Evolutionary conservation across 495 filamentous ascomycete species (phyloP).

Genomic region (Paragyromitra xinjiangensis): DNA sequence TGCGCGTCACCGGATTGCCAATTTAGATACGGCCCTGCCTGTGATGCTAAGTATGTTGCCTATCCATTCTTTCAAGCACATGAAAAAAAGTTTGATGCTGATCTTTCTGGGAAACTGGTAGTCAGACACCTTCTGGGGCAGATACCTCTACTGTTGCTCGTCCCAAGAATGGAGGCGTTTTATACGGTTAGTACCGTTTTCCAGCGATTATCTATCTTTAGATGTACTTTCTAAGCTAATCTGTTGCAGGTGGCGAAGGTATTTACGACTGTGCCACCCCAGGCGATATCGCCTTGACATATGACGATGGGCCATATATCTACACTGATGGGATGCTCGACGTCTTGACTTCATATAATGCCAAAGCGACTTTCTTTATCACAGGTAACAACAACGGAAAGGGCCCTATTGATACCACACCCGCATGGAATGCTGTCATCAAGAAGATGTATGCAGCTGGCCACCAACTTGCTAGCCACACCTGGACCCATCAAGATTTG

Average conservation of each 20-base stretch:
- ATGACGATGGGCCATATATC: constrained; percentile 77
- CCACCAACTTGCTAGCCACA: constrained; percentile 85
- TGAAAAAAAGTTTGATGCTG: constrained; percentile 6
- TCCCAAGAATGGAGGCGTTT: constrained; percentile 68
- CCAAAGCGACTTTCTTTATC: constrained; percentile 82
- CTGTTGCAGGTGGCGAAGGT: constrained; percentile 49
- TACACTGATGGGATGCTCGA: constrained; percentile 76
- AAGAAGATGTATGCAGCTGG: constrained; percentile 73
- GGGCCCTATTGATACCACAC: constrained; percentile 72
- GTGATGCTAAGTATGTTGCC: constrained; percentile 69
- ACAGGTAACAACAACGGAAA: constrained; percentile 79
- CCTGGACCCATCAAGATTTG: constrained; percentile 82
- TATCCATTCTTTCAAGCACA: background rate
- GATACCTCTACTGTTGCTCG: constrained; percentile 62
- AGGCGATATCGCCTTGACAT: constrained; percentile 77
- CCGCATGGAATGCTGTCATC: constrained; percentile 70
- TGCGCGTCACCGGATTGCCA: constrained; percentile 76
- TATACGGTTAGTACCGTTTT: constrained; percentile 61
- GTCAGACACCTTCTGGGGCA: constrained; percentile 11
- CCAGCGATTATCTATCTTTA: background rate
- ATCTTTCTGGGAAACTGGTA: constrained; percentile 7
- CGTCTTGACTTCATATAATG: constrained; percentile 69
- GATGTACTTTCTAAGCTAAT: background rate
- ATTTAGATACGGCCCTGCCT: constrained; percentile 69
- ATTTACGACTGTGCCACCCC: constrained; percentile 72